phyloP scores from a whole-genome alignment of 2,329 filamentous ascomycete species.

The Diplodia sapinea region DNA sequence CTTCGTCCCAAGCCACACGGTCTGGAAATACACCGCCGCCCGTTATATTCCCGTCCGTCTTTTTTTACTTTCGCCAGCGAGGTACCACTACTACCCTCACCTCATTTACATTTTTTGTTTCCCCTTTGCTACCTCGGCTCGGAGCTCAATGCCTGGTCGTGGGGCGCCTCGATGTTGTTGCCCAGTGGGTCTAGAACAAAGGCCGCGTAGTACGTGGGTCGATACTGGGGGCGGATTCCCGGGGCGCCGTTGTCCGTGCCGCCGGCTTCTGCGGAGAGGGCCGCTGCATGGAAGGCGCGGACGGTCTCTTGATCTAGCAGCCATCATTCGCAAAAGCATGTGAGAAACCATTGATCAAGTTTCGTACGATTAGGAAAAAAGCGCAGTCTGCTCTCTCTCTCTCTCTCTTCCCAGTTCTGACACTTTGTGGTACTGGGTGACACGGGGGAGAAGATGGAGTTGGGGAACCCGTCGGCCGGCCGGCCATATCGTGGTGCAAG shows the following conservation, averaged over 20 bases:
- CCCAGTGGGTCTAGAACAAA: conserved; percentile 40
- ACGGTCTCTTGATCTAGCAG: conserved; percentile 24
- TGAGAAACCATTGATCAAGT: neutral
- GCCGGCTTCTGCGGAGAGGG: conserved; percentile 33
- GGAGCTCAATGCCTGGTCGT: neutral
- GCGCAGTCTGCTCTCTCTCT: neutral
- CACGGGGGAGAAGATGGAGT: too few relatives aligned
- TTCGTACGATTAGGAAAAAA: neutral
- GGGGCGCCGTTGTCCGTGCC: conserved; percentile 40
- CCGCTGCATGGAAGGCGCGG: conserved; percentile 20
- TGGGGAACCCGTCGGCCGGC: too few relatives aligned
- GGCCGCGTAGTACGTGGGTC: conserved; percentile 40
- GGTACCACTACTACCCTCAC: too few relatives aligned
- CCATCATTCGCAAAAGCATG: too few relatives aligned
- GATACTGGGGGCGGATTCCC: conserved; percentile 38
- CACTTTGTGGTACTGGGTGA: too few relatives aligned
- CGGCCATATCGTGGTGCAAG: too few relatives aligned
- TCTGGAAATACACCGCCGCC: neutral
- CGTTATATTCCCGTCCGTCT: neutral
- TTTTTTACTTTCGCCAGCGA: too few relatives aligned
- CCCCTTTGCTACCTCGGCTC: neutral
- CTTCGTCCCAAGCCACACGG: neutral
- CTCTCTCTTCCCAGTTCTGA: too few relatives aligned
- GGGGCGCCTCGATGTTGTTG: conserved; percentile 9
- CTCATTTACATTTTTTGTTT: too few relatives aligned